A percentile compares a stretch with the other conserved stretches of the same genome.
These are phyloP conservation scores for Chalciporus sp. DNA, from an alignment of 1,284 basidiomycete species.

Conservation along the genomic window DNA sequence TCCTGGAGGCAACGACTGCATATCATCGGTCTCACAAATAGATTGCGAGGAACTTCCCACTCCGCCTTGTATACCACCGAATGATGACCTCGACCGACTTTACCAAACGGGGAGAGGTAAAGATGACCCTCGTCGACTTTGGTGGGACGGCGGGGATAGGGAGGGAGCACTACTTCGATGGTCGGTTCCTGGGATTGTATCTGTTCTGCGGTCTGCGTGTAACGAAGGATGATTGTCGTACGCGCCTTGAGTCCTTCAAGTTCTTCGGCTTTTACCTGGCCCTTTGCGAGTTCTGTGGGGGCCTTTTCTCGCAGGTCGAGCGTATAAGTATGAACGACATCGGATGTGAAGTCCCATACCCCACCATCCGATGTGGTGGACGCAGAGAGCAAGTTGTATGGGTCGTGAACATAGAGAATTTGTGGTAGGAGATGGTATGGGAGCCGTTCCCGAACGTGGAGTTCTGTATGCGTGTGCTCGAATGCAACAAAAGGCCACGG, in stretches of 20 bases:
- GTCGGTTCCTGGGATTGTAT: constrained; percentile 18
- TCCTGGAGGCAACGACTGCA: constrained; percentile 25
- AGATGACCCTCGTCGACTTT: constrained; percentile 40
- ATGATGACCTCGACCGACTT: constrained; percentile 42
- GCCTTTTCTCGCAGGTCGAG: constrained; percentile 1
- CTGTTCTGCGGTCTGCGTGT: constrained; percentile 17
- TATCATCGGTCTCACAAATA: constrained; percentile 27
- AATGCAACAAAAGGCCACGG: constrained; percentile 40
- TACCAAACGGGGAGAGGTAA: constrained; percentile 39
- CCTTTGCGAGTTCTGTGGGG: neutral
- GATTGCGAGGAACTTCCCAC: constrained; percentile 43
- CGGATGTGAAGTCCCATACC: constrained; percentile 22
- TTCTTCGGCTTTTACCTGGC: constrained; percentile 7
- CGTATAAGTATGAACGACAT: constrained; percentile 22
- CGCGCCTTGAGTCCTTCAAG: constrained; percentile 15
- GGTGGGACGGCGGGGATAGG: constrained; percentile 10
- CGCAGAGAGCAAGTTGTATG: constrained; percentile 18
- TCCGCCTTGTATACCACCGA: constrained; percentile 44
- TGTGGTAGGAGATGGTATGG: constrained; percentile 37
- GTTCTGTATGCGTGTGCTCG: neutral
- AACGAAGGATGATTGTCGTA: constrained; percentile 22
- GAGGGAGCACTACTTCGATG: constrained; percentile 27
- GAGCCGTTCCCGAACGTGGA: constrained; percentile 35
- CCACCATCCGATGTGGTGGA: neutral
- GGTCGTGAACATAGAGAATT: constrained; percentile 31